Base-by-base conservation (phyloP, 768 basidiomycete species). In the Trametes punicea region DNA sequence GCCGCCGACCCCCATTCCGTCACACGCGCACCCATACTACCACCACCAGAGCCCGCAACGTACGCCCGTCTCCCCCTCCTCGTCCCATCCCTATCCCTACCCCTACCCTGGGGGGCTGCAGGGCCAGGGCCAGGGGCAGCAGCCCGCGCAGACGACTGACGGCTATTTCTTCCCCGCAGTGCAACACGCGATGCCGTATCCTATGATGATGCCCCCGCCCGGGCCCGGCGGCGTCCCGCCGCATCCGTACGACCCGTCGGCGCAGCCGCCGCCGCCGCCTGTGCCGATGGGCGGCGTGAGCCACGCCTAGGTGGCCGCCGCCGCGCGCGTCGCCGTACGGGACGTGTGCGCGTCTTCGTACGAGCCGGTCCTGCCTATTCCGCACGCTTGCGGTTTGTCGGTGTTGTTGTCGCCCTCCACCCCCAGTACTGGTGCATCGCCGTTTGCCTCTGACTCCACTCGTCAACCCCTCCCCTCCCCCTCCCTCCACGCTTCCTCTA, bases 161-260 rank as follows among this genome's bases (percentile, higher is more conserved):
- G 58, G 53, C 62, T 66, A 55, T 55, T 33, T 39, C 53, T 18
- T 55, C 47, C 39, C 25, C 49, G 60, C 72, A 93, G 91, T 93
- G 69, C 85, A 85, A 71, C 91, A 92, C 64, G 88, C 91, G 30
- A 83, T 89, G 61, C 87, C 88, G 44, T 93, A 93, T 69, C 86
- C 81, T n/a, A 89, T 90, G 87, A 93, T 93, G 89, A 90, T 91
- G 87, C 87, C 84, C 51, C 88, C 87, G 52, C 86, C 86, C 13
- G 84, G 85, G 46, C 81, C 77, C 55, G 74, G 72, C n/a, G 79
- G 75, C 40, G 81, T 81, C 36, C 86, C 85, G 59, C 90, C 79
- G 7, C 81, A 90, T 67, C 81, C 79, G 30, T 92, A 91, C 70
- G 88, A 92, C 42, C 82, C 78, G 57, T 81, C 79, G 16, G 36